Percentiles rank a stretch among this genome's conserved stretches.
These are phyloP conservation scores for Vigna radiata DNA, from an alignment of 306 rosid genomes.

Conservation along the genomic window DNA sequence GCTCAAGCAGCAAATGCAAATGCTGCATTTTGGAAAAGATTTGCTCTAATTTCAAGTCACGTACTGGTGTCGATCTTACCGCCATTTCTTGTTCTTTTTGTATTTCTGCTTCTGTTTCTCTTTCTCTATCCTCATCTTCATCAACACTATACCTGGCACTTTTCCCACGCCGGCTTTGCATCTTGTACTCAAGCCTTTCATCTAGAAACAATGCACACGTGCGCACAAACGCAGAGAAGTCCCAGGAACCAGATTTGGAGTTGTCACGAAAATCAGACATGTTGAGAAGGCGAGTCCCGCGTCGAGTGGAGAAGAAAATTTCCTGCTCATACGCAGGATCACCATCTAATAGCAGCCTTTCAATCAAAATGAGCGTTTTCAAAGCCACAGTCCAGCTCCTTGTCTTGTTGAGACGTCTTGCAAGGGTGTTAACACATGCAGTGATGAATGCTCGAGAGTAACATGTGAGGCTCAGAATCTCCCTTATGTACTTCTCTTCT, in stretches of 20 bases:
- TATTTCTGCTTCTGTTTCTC: slow-evolving; percentile 6
- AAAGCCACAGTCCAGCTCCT: slow-evolving; percentile 81
- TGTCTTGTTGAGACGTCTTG: slow-evolving; percentile 85
- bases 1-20: slow-evolving; percentile 82
- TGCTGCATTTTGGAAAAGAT: slow-evolving; percentile 79
- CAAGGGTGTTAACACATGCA: slow-evolving; percentile 72
- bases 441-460: slow-evolving; percentile 77
- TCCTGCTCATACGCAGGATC: slow-evolving; percentile 98
- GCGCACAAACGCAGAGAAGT: slow-evolving; percentile 79
- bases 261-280: slow-evolving; percentile 84
- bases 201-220: slow-evolving; percentile 82
- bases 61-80: slow-evolving; percentile 65
- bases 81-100: slow-evolving; percentile 29
- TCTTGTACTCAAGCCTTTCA: slow-evolving; percentile 83
- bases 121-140: slow-evolving; percentile 54
- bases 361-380: slow-evolving; percentile 74
- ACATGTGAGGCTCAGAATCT: slow-evolving; percentile 87
- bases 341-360: slow-evolving; percentile 75
- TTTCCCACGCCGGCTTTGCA: slow-evolving; percentile 85
- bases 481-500: slow-evolving; percentile 78
- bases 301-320: slow-evolving; percentile 86
- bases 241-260: slow-evolving; percentile 66
- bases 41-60: slow-evolving; percentile 67
- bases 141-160: slow-evolving; percentile 60
- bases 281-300: slow-evolving; percentile 88